Evolutionary conservation across 1,139 yeast genomes (phyloP).

Genomic region (Sugiyamaella sp.): DNA sequence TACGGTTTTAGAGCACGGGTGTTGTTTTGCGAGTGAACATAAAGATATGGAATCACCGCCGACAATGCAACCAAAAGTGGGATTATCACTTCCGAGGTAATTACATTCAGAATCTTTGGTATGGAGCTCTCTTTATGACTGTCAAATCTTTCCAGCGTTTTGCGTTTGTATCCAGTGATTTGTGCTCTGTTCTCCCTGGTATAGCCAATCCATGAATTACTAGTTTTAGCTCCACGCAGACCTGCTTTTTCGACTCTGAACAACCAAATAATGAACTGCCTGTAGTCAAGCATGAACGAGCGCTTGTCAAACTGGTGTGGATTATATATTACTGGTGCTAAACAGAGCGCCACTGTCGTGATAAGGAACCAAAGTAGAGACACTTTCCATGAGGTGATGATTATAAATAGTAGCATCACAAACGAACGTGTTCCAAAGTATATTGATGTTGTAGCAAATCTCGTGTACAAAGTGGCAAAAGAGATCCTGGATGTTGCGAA

Average conservation of each 20-base stretch:
- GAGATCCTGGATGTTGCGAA: slow-evolving; percentile 73
- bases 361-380: slow-evolving; percentile 85
- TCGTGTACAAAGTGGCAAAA: slow-evolving; percentile 61
- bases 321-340: slow-evolving; percentile 81
- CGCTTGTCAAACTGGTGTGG: slow-evolving; percentile 79
- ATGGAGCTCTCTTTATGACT: slow-evolving; percentile 41
- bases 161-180: slow-evolving; percentile 26
- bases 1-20: slow-evolving; percentile 48
- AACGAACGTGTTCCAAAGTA: slow-evolving; percentile 66
- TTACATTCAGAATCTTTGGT: slow-evolving; percentile 54
- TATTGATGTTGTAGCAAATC: slow-evolving; percentile 65
- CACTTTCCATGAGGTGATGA: slow-evolving; percentile 72
- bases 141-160: slow-evolving; percentile 15
- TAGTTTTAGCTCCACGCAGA: slow-evolving; percentile 50
- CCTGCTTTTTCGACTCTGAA: slow-evolving; percentile 40
- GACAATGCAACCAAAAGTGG: slow-evolving; percentile 49
- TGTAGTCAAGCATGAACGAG: slow-evolving; percentile 75
- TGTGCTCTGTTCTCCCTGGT: slow-evolving; percentile 57
- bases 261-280: slow-evolving; percentile 68
- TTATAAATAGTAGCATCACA: slow-evolving; percentile 62
- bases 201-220: slow-evolving; percentile 63
- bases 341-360: slow-evolving; percentile 67
- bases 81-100: slow-evolving; percentile 53
- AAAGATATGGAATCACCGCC: slow-evolving; percentile 62
- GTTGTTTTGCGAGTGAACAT: slow-evolving; percentile 72